Conservation (phyloP, 495 filamentous ascomycete species). For the Lophium mytilinum region DNA sequence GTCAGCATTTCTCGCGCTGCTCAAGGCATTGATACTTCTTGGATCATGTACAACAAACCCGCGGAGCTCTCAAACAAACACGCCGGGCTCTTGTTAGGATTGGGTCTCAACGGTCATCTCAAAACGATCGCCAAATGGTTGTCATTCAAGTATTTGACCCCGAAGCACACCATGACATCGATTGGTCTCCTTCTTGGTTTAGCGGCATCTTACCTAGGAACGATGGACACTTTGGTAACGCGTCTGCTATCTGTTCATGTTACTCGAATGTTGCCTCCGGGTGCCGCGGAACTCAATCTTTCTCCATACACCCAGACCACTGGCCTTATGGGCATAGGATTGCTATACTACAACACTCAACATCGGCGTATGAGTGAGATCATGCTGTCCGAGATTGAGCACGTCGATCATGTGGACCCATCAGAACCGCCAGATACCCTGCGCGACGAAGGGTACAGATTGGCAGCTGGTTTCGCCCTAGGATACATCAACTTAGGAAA, state of each 20-base stretch:
- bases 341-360: conserved; percentile 90
- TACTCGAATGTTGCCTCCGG: conserved; percentile 82
- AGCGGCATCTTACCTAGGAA: conserved; percentile 87
- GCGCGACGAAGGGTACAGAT: conserved; percentile 86
- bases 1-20: conserved; percentile 83
- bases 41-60: conserved; percentile 98
- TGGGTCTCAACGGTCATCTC: conserved; percentile 94
- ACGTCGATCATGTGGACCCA: conserved; percentile 64
- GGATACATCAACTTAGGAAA: conserved; percentile 93
- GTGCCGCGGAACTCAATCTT: conserved; percentile 87
- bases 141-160: conserved; percentile 95
- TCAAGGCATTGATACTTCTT: conserved; percentile 92
- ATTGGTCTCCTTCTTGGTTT: conserved; percentile 89
- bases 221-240: conserved; percentile 92
- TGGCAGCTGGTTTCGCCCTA: conserved; percentile 88
- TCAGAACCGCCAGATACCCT: conserved; percentile 56
- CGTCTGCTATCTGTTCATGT: conserved; percentile 96
- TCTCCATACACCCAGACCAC: conserved; percentile 92
- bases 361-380: conserved; percentile 98
- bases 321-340: conserved; percentile 93
- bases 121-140: conserved; percentile 94
- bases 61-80: conserved; percentile 85
- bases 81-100: conserved; percentile 81
- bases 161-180: conserved; percentile 98
- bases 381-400: conserved; percentile 95